Evolutionary conservation across 257 asterid species (phyloP).

Genomic region (Solanum corneliomulleri): DNA sequence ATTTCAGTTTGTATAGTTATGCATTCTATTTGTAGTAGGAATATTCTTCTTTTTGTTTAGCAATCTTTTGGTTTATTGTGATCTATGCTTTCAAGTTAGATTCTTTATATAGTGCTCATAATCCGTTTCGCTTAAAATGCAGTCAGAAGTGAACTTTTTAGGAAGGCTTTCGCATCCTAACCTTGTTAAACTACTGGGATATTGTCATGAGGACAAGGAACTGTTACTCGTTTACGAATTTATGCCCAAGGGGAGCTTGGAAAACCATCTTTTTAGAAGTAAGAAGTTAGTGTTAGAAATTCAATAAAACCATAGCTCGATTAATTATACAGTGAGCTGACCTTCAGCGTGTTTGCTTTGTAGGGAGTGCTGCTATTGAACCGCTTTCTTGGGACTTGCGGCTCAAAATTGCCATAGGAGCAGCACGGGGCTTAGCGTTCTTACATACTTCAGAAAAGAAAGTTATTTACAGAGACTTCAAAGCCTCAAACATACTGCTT

Average conservation of each 20-base stretch:
- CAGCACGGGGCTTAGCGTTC: conserved; percentile 36
- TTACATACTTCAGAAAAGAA: conserved; percentile 27
- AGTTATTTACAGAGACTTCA: conserved; percentile 37
- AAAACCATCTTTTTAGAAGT: conserved; percentile 41
- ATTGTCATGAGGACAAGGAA: conserved; percentile 30
- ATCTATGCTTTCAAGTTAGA: background rate
- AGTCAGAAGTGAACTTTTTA: conserved; percentile 36
- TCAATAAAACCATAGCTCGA: background rate
- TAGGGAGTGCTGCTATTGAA: conserved; percentile 26
- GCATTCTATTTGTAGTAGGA: background rate
- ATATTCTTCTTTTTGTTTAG: background rate
- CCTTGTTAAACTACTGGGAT: conserved; percentile 34
- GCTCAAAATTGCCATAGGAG: conserved; percentile 31
- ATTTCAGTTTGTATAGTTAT: background rate
- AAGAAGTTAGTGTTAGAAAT: conserved; percentile 3
- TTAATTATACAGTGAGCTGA: background rate
- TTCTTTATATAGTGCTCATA: background rate
- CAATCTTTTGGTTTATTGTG: background rate
- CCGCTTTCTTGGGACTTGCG: conserved; percentile 32
- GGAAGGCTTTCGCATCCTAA: conserved; percentile 44
- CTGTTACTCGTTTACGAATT: conserved; percentile 34
- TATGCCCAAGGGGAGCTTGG: conserved; percentile 39
- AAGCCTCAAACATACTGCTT: conserved; percentile 37
- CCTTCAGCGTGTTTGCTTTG: background rate
- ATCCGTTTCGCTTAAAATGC: conserved; percentile 6